Base-by-base conservation (phyloP, 2,329 filamentous ascomycete genomes). In the Endocalyx cinctus region DNA sequence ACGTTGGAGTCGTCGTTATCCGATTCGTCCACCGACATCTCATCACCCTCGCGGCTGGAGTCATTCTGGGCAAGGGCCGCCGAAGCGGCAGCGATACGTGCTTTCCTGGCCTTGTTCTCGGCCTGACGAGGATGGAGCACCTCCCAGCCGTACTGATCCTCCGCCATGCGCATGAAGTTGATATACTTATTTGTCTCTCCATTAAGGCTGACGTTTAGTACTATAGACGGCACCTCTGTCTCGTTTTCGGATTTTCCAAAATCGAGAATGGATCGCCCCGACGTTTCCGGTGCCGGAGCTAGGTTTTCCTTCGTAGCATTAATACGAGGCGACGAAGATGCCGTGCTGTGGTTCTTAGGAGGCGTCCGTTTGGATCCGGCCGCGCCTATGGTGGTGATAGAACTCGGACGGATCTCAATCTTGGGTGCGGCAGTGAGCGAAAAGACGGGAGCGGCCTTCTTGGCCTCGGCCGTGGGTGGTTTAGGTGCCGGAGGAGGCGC, bases 131-230 rank as follows among this genome's bases (percentile, higher is more conserved):
- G 92, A 56, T 97, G 89, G 22, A 97, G 71, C 1, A 90, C 92
- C 41, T 94, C 88, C 71, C 90, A 95, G 16, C 92, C 92, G 57
- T 96, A 97, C 42, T 83, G 84, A 43, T 94, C 88, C 60, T 95
- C 87, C 10, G 94, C 92, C 61, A 97, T 72, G 27, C 87, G 86
- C 52, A 90, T 89, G 46, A 97, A 96, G 59, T 97, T 97, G 63
- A 98, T 79, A 41, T 94, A 90, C 46, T 90, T 87, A 58, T 95
- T 95, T 22, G 78, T 83, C 48, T 86, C 80, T 25, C 87, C 86
- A 5, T 82, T 77, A 25, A 98, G 72, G 0, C 85, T 79, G 37
- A 98, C 82, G 35, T 84, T 81, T 13, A 98, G 73, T 33, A 94
- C 76, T 42, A 98, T 95, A 5, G 79, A 94, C 25, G 80, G 88